These are phyloP conservation scores for Globisporangium abappressorium DNA, from an alignment of 352 stramenopile genomes.

Conservation along the genomic window DNA sequence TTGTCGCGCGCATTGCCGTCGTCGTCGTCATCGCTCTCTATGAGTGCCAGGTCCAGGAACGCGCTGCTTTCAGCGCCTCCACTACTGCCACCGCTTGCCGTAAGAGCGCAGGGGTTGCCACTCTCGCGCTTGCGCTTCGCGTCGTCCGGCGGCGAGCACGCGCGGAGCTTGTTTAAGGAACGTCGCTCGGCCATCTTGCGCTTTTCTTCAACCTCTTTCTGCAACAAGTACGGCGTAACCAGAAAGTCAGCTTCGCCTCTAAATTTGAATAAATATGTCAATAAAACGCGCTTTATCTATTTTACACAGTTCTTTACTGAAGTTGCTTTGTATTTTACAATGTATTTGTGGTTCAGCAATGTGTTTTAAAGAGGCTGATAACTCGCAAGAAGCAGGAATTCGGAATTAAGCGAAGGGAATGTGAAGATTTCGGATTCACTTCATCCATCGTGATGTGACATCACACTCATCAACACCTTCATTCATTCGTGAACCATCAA, in stretches of 20 bases:
- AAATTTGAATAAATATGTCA: not conserved
- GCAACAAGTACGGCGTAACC: not conserved
- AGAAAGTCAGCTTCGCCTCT: not conserved
- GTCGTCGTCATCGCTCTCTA: not conserved
- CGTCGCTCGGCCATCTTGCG: not conserved
- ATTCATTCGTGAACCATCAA: not conserved
- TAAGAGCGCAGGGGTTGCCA: not conserved
- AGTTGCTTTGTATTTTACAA: too few relatives aligned
- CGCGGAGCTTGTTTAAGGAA: not conserved
- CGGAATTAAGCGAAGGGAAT: not conserved
- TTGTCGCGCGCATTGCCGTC: conserved; percentile 4
- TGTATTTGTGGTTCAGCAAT: not conserved
- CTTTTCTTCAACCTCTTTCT: conserved; percentile 4
- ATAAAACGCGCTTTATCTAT: not conserved
- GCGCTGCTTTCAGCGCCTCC: conserved; percentile 3
- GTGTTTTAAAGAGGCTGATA: not conserved
- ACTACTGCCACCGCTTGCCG: not conserved
- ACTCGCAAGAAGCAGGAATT: not conserved
- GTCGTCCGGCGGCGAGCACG: conserved; percentile 14
- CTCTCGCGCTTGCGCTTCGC: conserved; percentile 28
- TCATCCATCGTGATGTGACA: not conserved
- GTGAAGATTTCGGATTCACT: not conserved
- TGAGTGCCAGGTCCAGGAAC: conserved; percentile 3
- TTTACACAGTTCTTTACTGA: not conserved
- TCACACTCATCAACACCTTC: not conserved